These are phyloP conservation scores for Eragrostis tef DNA, from an alignment of 202 grass and related monocot genomes.

Conservation along the genomic window DNA sequence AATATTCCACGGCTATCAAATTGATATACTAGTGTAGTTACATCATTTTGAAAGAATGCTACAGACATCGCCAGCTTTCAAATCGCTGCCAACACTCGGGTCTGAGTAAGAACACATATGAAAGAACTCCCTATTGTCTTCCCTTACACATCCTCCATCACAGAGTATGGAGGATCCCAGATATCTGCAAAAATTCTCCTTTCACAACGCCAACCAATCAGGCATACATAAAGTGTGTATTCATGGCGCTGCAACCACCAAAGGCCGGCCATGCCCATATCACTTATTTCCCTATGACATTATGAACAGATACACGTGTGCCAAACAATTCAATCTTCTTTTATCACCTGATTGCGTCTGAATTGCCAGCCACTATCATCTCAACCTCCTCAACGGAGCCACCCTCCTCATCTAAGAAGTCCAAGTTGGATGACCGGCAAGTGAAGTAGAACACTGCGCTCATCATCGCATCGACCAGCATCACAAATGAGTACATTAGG, in stretches of 20 bases:
- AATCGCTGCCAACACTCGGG: neutral
- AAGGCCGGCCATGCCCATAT: neutral
- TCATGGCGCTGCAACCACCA: neutral
- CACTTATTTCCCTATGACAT: conserved; percentile 50
- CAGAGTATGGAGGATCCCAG: conserved; percentile 26
- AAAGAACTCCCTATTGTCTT: neutral
- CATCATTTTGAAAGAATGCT: conserved; percentile 57
- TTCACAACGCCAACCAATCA: conserved; percentile 15
- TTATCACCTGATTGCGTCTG: conserved; percentile 51
- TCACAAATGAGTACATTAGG: conserved; percentile 88
- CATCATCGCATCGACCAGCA: conserved; percentile 93
- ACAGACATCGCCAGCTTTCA: conserved; percentile 42
- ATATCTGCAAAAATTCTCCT: conserved; percentile 33
- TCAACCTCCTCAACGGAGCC: conserved; percentile 52
- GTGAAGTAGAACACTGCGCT: conserved; percentile 92
- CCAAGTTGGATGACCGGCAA: conserved; percentile 68
- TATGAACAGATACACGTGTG: conserved; percentile 54
- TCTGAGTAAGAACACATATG: conserved; percentile 28
- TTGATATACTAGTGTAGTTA: conserved; percentile 57
- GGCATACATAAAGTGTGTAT: conserved; percentile 29
- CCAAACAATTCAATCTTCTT: conserved; percentile 42
- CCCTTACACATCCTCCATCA: conserved; percentile 10
- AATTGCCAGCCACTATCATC: conserved; percentile 48
- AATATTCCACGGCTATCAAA: conserved; percentile 45
- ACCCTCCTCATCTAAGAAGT: conserved; percentile 47